Evolutionary conservation across 805 yeast genomes (phyloP), one percentile per base, ranked within the genome.

Genomic region (Candida suzukii): DNA sequence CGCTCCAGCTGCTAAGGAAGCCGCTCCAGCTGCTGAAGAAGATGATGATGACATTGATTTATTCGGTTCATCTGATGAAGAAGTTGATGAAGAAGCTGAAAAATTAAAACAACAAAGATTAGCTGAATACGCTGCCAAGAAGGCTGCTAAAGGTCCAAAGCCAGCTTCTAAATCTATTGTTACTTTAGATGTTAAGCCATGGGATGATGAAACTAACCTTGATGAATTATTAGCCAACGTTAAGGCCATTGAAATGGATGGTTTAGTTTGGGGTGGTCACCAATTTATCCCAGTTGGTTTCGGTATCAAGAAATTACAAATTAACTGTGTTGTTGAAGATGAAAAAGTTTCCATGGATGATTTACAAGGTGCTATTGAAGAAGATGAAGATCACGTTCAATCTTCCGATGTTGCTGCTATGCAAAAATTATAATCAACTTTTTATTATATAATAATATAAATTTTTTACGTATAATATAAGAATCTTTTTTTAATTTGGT

Each of bases 281-380:
- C 90, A 83, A 74, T 88, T 81, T 75, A 76, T 93, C 59, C 93
- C 96, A 66, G 95, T 93, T 63, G 99, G 99, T 72, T 93, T 78
- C 83, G 99, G 99, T 82, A 91, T 93, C 80, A 87, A 87, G 85
- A 93, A 93, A 80, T 82, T 93, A 69, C 99, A 93, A 79, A 86
- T 93, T 73, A 91, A 90, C 90, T 73, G 84, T 74, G 99, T 93
- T 66, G 83, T 93, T 57, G 98, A 93, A 80, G 99, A 93, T 73
- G 95, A 78, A 57, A 83, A 82, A 80, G 96, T 93, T 54, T 87
- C 97, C 51, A 61, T 88, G 60, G 96, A 86, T 57, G 97, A 85
- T 43, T 83, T 93, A 66, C 91, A 85, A 73, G 72, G 70, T 52
- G 61, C 60, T 46, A 75, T 80, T 55, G 87, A 83, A 69, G 97